Conservation (phyloP, 2,329 filamentous ascomycete genomes). For the Akanthomyces lecanii region DNA sequence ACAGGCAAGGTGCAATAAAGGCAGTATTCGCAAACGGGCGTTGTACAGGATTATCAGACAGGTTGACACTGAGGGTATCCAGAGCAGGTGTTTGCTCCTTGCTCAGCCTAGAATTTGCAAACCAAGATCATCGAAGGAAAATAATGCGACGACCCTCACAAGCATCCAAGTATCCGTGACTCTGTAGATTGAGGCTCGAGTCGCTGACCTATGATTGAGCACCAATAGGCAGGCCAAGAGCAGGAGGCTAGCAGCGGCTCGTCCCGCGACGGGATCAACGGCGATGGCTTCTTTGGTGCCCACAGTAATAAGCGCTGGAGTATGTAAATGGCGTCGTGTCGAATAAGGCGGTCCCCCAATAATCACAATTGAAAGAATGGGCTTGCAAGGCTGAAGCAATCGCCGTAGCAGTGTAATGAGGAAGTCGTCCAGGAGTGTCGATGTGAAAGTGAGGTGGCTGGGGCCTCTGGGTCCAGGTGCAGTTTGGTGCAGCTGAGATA, state of each 20-base stretch:
- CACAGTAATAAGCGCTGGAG: not conserved
- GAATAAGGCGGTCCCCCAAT: not conserved
- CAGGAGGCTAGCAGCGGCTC: constrained; percentile 9
- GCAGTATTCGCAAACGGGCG: not conserved
- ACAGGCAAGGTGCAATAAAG: not conserved
- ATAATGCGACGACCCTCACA: not conserved
- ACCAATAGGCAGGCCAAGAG: not conserved
- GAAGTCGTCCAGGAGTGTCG: constrained; percentile 1
- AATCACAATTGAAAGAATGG: not conserved
- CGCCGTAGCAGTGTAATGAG: not conserved
- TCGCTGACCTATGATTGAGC: not conserved
- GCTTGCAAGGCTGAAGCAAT: not conserved
- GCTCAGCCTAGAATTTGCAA: not conserved
- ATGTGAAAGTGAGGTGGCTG: constrained; percentile 17
- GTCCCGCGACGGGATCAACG: constrained; percentile 13
- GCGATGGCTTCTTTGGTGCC: not conserved
- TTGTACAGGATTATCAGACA: not conserved
- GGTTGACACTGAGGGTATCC: not conserved
- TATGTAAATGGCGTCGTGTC: not conserved
- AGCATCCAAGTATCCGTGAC: too few species aligned
- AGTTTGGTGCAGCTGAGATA: constrained; percentile 14
- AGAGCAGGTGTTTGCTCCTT: not conserved
- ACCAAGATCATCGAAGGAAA: not conserved
- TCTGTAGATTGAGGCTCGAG: not conserved
- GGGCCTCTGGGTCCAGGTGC: constrained; percentile 11